Conservation (phyloP, 352 stramenopile species). For the Albugo candida region DNA sequence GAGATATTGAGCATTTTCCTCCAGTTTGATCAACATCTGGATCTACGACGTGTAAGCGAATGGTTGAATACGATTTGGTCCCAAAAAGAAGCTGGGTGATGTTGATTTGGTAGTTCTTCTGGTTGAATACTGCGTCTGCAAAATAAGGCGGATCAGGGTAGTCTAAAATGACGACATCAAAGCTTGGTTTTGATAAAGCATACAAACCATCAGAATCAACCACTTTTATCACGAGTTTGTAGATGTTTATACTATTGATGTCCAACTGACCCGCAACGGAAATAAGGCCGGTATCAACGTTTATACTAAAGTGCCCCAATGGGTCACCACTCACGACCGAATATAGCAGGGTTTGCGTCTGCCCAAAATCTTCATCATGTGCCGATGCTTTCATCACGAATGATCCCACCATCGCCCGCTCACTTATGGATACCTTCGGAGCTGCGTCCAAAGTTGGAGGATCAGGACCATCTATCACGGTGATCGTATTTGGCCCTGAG, state of each 20-base stretch:
- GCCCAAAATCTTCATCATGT: conserved; percentile 23
- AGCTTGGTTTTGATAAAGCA: conserved; percentile 14
- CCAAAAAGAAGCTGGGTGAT: conserved; percentile 23
- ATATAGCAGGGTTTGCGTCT: conserved; percentile 21
- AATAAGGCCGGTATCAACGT: conserved; percentile 13
- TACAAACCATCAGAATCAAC: conserved; percentile 18
- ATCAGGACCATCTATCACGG: conserved; percentile 22
- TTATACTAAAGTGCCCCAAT: conserved; percentile 21
- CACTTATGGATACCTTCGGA: conserved; percentile 4
- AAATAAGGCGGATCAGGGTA: conserved; percentile 27
- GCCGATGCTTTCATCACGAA: conserved; percentile 13
- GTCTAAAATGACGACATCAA: conserved; percentile 19
- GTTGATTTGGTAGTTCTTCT: conserved; percentile 19
- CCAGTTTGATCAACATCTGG: conserved; percentile 22
- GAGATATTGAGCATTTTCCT: conserved; percentile 19
- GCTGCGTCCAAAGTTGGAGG: conserved; percentile 14
- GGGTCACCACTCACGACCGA: conserved; percentile 25
- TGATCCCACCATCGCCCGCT: conserved; percentile 5
- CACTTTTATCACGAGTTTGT: conserved; percentile 20
- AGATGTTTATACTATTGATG: conserved; percentile 14
- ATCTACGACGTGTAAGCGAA: conserved; percentile 22
- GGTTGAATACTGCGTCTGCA: conserved; percentile 11
- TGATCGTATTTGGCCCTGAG: conserved; percentile 18
- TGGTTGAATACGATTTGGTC: conserved; percentile 13
- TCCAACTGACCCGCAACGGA: conserved; percentile 15